Evolutionary conservation across 495 filamentous ascomycete genomes (phyloP).

Genomic region (Chaetomium tenue): DNA sequence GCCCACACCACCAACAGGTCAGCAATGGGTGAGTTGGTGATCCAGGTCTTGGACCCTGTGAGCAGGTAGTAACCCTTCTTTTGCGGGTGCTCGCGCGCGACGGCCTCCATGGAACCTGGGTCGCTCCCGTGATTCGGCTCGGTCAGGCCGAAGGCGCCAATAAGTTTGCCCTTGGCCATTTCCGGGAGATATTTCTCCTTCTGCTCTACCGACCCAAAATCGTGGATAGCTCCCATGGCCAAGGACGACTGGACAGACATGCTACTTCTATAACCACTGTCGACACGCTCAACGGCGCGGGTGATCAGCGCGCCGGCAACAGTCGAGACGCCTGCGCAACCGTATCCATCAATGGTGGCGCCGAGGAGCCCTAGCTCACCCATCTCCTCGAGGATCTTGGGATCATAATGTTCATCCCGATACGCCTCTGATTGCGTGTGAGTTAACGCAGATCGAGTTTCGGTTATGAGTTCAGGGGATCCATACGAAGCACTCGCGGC

Average conservation of each 20-base stretch:
- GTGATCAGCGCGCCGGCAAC: conserved; percentile 93
- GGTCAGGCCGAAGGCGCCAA: conserved; percentile 92
- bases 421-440: conserved; percentile 71
- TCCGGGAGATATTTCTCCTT: conserved; percentile 84
- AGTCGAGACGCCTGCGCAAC: conserved; percentile 87
- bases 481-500: conserved; percentile 82
- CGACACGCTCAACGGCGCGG: conserved; percentile 91
- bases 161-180: conserved; percentile 80
- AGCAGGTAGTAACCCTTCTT: conserved; percentile 83
- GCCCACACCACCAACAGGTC: conserved; percentile 94
- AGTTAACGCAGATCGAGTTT: conserved; percentile 7
- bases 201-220: conserved; percentile 84
- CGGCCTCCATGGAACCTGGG: conserved; percentile 92
- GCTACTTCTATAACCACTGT: conserved; percentile 90
- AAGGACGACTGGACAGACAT: conserved; percentile 96
- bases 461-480: neutral
- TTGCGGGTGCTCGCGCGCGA: conserved; percentile 77
- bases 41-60: conserved; percentile 94
- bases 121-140: conserved; percentile 98
- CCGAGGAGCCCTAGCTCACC: conserved; percentile 90
- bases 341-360: conserved; percentile 88
- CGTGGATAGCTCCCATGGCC: conserved; percentile 94
- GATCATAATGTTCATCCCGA: conserved; percentile 88
- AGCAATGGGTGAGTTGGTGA: conserved; percentile 94
- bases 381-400: conserved; percentile 88